Evolutionary conservation across 805 yeast species (phyloP), one percentile per base, ranked within the genome.

Genomic region (Vanderwaltozyma yarrowii): DNA sequence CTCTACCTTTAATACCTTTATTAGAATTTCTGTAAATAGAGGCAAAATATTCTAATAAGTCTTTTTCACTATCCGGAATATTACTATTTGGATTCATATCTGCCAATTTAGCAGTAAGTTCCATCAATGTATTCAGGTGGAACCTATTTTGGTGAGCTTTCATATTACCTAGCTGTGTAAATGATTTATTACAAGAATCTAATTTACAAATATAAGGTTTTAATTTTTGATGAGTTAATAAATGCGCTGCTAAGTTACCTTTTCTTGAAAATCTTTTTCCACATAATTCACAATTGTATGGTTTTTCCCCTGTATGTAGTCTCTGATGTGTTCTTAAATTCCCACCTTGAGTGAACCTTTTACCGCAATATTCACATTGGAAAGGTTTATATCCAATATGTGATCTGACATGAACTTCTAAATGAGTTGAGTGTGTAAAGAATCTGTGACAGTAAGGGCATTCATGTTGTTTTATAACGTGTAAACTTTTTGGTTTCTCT

Each of bases 81-180:
- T 53, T 47, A 41, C 65, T 64, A 30, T 69, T 66, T 3, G 73
- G 70, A 16, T 78, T 74, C 38, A 77, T 60, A 45, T 74, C 78
- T 1, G 89, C 87, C 44, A 82, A 61, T 47, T 69, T 74, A 41
- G 68, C 73, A 1, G 94, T 83, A 54, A 87, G 65, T 24, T 65
- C 66, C 46, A 76, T 76, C 45, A 89, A 66, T 0, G 94, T 78
- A 13, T 73, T 74, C 45, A 77, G 61, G 59, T 87, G 97, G 54
- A 87, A 86, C 49, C 88, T 70, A 61, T 88, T 89, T 56, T 88
- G 97, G 60, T 89, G 97, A 1, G 94, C 83, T 61, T 89, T 88
- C 67, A 88, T 70, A 54, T 88, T 88, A 3, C 96, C 96, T 50
- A 88, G 67, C 64, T 88, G 97, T 1, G 96, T 83, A 52, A 88